Evolutionary conservation across 2,329 filamentous ascomycete genomes (phyloP), one percentile per base, ranked within the genome.

Genomic region (Penicillium sp.): DNA sequence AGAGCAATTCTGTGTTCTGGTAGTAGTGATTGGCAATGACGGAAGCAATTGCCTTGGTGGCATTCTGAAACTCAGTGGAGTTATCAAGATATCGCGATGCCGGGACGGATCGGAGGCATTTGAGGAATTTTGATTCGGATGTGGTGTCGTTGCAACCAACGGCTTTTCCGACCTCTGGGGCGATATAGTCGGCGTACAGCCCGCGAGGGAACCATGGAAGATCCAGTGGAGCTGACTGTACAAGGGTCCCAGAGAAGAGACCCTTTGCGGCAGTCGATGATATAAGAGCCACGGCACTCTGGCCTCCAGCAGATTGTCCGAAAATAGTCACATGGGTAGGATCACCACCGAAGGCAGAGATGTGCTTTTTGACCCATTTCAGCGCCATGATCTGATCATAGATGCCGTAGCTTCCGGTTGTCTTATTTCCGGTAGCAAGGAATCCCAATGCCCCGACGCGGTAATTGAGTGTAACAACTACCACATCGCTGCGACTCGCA

Each of bases 231-330:
- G 66, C 60, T 0, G 66, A 68, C 44, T 69, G 66, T 13, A 63
- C 58, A 27, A 69, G 58, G 5, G 66, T 66, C 11, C 53, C 65
- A 6, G 64, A 64, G 53, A 69, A 68, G 38, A 67, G 62, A 5
- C 66, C 66, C 1, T 55, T 56, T 3, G 67, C 66, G 3, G 57
- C 56, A 6, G 55, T 56, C 2, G 66, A 68, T 16, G 64, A 67
- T 8, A 69, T 55, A 44, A 68, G 40, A 1, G 67, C 67, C 6
- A 62, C 54, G 9, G 85, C 82, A 36, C 81, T 82, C n/a, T 81
- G 83, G 3, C 76, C 84, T 11, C 71, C 71, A 11, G 71, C 69
- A 6, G 66, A 70, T 55, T 72, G 67, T 1, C 71, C 71, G 36
- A 72, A 72, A 45, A 74, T 67, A 24, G 70, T 72, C 32, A 73